These are phyloP conservation scores for Phaffomyces thermotolerans DNA, from an alignment of 805 yeast species.

Conservation along the genomic window DNA sequence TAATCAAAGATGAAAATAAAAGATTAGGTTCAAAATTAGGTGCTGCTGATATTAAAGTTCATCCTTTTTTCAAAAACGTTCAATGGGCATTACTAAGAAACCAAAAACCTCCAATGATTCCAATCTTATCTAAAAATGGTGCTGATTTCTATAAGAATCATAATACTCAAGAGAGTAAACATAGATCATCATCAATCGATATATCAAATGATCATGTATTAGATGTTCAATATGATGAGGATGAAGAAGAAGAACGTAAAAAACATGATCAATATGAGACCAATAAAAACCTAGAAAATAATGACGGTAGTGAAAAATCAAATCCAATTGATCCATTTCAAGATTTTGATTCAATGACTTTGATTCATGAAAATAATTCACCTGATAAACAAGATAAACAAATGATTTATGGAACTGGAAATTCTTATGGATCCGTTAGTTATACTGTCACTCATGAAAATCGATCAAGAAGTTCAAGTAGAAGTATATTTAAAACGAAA, in stretches of 20 bases:
- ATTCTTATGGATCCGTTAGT: conserved; percentile 34
- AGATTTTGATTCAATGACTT: conserved; percentile 77
- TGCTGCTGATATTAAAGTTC: conserved; percentile 89
- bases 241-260: conserved; percentile 1
- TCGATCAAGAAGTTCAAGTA: conserved; percentile 33
- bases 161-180: conserved; percentile 8
- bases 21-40: conserved; percentile 90
- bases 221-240: conserved; percentile 11
- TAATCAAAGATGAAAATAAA: conserved; percentile 83
- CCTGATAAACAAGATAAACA: conserved; percentile 34
- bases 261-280: conserved; percentile 21
- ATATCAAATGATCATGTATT: conserved; percentile 23
- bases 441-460: conserved; percentile 30
- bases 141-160: conserved; percentile 38
- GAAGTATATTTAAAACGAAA: conserved; percentile 24
- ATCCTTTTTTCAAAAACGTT: conserved; percentile 81
- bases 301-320: conserved; percentile 7
- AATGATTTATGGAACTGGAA: conserved; percentile 39
- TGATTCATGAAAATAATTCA: conserved; percentile 56
- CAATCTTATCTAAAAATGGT: conserved; percentile 56
- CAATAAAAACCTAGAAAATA: not conserved
- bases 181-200: conserved; percentile 20
- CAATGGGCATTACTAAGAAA: conserved; percentile 95
- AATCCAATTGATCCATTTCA: conserved; percentile 62
- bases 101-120: conserved; percentile 93